Percentiles rank a stretch among this genome's conserved stretches.
These are phyloP conservation scores for Lactarius trivialis DNA, from an alignment of 768 basidiomycete species.

Conservation along the genomic window DNA sequence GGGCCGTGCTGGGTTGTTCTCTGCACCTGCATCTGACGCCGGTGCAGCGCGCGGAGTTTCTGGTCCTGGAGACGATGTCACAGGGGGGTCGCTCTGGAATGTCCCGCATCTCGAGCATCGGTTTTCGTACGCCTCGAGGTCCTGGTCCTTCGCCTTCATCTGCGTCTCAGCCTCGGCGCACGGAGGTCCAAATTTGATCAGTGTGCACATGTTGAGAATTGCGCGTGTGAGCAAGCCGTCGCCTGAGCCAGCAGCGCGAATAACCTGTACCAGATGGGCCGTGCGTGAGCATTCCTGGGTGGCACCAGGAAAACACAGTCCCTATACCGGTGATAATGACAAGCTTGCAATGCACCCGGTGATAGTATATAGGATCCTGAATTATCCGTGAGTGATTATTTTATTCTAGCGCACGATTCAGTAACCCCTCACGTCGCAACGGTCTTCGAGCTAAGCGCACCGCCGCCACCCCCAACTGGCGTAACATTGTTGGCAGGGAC, in stretches of 20 bases:
- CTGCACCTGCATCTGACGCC: not conserved
- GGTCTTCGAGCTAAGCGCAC: constrained; percentile 18
- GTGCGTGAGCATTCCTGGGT: not conserved
- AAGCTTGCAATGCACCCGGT: constrained; percentile 83
- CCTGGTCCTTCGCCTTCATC: constrained; percentile 27
- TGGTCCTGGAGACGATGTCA: not conserved
- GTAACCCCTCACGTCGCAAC: constrained; percentile 68
- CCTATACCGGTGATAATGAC: constrained; percentile 77
- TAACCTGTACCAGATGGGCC: constrained; percentile 41
- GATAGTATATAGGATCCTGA: constrained; percentile 79
- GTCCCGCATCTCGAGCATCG: not conserved
- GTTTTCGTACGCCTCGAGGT: constrained; percentile 4
- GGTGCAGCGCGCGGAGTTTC: not conserved
- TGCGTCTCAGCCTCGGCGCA: constrained; percentile 9
- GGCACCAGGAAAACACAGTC: constrained; percentile 4
- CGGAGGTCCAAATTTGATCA: constrained; percentile 69
- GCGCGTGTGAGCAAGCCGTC: constrained; percentile 79
- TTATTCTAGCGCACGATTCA: not conserved
- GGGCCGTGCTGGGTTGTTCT: not conserved
- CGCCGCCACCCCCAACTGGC: constrained; percentile 4
- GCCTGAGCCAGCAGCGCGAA: constrained; percentile 44
- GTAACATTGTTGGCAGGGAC: constrained; percentile 23
- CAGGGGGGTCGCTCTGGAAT: not conserved
- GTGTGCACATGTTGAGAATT: constrained; percentile 91
- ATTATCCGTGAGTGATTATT: constrained; percentile 11